Evolutionary conservation across 768 basidiomycete species (phyloP).

Genomic region (Leccinum barrowsii): DNA sequence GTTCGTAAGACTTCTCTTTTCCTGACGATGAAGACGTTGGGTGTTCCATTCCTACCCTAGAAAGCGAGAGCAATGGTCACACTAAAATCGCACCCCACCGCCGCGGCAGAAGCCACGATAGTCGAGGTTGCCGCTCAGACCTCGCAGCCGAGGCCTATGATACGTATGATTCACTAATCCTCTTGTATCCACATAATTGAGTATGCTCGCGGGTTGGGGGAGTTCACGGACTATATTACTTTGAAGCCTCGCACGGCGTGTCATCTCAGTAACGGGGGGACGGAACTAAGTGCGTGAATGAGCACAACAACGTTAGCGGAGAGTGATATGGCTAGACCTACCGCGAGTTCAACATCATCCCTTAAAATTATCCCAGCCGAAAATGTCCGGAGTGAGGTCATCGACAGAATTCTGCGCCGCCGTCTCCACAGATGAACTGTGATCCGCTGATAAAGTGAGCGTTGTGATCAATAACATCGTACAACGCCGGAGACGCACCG

Average conservation of each 20-base stretch:
- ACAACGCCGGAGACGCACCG: too few relatives aligned
- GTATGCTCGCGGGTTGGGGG: constrained; percentile 25
- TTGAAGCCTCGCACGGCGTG: constrained; percentile 27
- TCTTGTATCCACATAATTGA: constrained; percentile 30
- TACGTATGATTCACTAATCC: constrained; percentile 25
- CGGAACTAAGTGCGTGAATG: constrained; percentile 53
- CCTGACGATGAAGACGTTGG: constrained; percentile 29
- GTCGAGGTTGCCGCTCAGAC: constrained; percentile 17
- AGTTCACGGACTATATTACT: constrained; percentile 19
- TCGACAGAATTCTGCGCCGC: too few relatives aligned
- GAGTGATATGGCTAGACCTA: constrained; percentile 36
- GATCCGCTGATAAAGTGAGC: too few relatives aligned
- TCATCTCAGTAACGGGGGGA: constrained; percentile 43
- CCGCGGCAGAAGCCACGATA: constrained; percentile 28
- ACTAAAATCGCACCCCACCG: constrained; percentile 45
- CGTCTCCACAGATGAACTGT: too few relatives aligned
- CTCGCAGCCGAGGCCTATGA: constrained; percentile 22
- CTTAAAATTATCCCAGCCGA: constrained; percentile 90
- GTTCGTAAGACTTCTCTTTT: constrained; percentile 47
- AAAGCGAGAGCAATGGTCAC: constrained; percentile 45
- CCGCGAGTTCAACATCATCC: constrained; percentile 98
- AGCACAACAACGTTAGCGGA: constrained; percentile 19
- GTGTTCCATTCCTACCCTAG: constrained; percentile 34
- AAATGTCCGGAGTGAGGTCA: too few relatives aligned
- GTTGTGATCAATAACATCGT: too few relatives aligned